Evolutionary conservation across 1,284 basidiomycete genomes (phyloP).

Genomic region (Cystobasidium pallidum): DNA sequence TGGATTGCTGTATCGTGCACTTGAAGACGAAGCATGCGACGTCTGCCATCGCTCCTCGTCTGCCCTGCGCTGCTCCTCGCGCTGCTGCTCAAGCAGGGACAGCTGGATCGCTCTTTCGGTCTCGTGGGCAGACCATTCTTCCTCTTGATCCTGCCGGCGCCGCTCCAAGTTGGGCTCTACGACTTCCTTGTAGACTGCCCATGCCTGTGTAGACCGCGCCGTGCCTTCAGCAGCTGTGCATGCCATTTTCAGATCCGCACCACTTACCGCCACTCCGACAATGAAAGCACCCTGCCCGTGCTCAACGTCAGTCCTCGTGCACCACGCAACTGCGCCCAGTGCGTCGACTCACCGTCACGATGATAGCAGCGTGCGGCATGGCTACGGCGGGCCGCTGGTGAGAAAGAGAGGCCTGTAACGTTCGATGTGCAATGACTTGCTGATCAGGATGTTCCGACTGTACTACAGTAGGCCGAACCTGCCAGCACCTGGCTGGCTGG

Average conservation of each 20-base stretch:
- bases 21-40: conserved; percentile 7
- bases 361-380: conserved; percentile 36
- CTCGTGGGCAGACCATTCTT: conserved; percentile 8
- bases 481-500: too few species aligned
- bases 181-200: conserved; percentile 8
- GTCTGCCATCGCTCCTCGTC: conserved; percentile 6
- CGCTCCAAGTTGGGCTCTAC: conserved; percentile 28
- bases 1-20: neutral
- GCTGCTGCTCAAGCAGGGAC: conserved; percentile 28
- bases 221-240: neutral
- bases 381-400: neutral
- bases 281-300: neutral
- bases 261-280: conserved; percentile 9
- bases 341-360: conserved; percentile 12
- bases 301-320: neutral
- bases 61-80: conserved; percentile 1
- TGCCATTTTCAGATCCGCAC: too few species aligned
- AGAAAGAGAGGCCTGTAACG: too few species aligned
- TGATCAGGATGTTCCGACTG: too few species aligned
- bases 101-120: conserved; percentile 14
- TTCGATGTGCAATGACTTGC: too few species aligned
- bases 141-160: conserved; percentile 19
- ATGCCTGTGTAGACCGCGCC: neutral
- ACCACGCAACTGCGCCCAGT: neutral
- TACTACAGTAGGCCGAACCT: too few species aligned